Base-by-base conservation (phyloP, 768 basidiomycete species). In the Auricularia sp. region DNA sequence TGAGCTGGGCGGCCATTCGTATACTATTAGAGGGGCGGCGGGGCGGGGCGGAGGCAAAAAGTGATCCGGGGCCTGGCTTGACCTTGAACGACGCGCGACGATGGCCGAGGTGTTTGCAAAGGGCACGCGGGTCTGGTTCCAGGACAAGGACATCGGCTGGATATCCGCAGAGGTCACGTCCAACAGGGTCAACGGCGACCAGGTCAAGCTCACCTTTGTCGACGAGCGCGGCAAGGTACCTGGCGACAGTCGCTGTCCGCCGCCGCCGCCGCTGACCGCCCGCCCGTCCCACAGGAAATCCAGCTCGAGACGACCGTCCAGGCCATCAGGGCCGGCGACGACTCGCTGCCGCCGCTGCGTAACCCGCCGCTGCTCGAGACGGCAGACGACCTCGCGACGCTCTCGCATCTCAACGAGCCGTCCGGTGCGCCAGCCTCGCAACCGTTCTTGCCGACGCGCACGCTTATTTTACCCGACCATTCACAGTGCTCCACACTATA, bases 361-460 rank as follows among this genome's bases (percentile, higher is more conserved):
- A 98, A 99, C 77, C 97, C 97, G 37, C 97, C 96, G 39, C 78
- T 98, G 62, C 80, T 99, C 67, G 97, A 99, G 79, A 93, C 92
- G 18, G 93, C 94, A 36, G 97, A 99, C 77, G 97, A 99, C 81
- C 82, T 99, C 73, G 95, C 97, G 61, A 97, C 95, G 64, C 86
- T 99, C 71, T 97, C 94, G 61, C 94, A 98, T 81, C 82, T 99
- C 69, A 98, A 98, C 74, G 97, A 99, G 75, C 96, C 97, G 63
- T 92, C 90, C 71, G 96, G 96, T 95, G 70, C 62, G 83, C 71
- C 18, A 13, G 59, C 34, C 29, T 29, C 39, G 39, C 39, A 42
- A 42, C 51, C n/a, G 16, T 45, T 36, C 10, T 39, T 16, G 11
- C 33, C 33, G n/a, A 29, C 29, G 29, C 29, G 29, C 29, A 29